Base-by-base conservation (phyloP, 2,329 filamentous ascomycete genomes). In the Epichloe sibirici region DNA sequence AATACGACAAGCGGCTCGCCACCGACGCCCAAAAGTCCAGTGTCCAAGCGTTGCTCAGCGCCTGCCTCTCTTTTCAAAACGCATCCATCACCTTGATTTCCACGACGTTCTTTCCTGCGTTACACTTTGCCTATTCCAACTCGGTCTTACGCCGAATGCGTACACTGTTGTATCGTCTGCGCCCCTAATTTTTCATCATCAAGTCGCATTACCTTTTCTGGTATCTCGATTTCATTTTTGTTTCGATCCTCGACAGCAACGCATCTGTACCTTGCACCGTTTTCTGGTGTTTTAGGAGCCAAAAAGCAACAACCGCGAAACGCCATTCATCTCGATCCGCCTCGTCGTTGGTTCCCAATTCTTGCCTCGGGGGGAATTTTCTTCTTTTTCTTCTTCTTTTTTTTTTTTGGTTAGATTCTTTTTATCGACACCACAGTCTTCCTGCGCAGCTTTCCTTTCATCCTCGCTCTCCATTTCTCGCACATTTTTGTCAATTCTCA, bases 371-470 rank as follows among this genome's bases (percentile, higher is more conserved):
- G 37, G 15, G 38, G 3, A 2, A 21, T 21, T 13, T 43, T 57
- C 54, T 58, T 58, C 53, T 53, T 55, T 53, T 57, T 57, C 53
- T 53, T 69, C 65, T 65, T 62, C 9, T 21, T 13, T 15, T 40
- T 40, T 57, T 35, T 61, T 68, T 65, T 65, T 62, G 63, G 58
- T 62, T 65, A 65, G 63, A 60, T 60, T 58, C 57, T 62, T 54
- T 58, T 62, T 53, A 57, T 55, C 55, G 55, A 55, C 54, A 56
- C 53, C 65, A 56, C 58, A 63, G 63, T 57, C 57, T 57, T 63
- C 62, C n/a, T 34, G 52, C 50, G 40, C 51, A 59, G 55, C 58
- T 55, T 53, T 40, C 13, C n/a, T 48, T 47, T 59, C 57, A 51
- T 39, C 23, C 15, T 38, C 45, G 28, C 25, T 35, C 4, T 34